Base-by-base conservation (phyloP, 2,329 filamentous ascomycete species). In the Harringtonia lauricola region DNA sequence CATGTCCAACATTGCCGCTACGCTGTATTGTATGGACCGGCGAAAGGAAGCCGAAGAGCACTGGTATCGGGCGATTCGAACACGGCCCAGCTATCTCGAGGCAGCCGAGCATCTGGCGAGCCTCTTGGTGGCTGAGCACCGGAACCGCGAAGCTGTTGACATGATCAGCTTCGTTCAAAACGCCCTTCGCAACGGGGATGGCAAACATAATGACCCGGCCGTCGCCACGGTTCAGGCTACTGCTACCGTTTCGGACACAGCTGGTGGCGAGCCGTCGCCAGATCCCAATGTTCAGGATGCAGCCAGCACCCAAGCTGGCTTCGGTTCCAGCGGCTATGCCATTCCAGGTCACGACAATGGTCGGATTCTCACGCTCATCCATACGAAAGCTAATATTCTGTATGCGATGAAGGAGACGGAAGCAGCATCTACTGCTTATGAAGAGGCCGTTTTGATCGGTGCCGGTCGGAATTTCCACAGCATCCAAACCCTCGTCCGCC, bases 341-440 rank as follows among this genome's bases (percentile, higher is more conserved):
- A 81, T 98, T 36, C 76, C 88, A 6, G 88, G 83, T 2, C 79
- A 75, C 36, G 92, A 98, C 52, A 96, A 95, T 58, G 92, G 90
- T 9, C 79, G 92, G 47, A 87, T 98, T 55, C 73, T 98, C 36
- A 85, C 88, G n/a, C 72, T 98, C 15, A 80, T 96, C 34, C 92
- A 98, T 63, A 89, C 90, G 18, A 98, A 96, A 62, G 92, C 90
- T n/a, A 96, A 96, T 50, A 94, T 96, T 83, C 71, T 96, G 2
- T 98, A 98, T 62, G 80, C 86, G 22, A 66, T 94, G 26, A 90
- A 90, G 37, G 83, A 95, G 51, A 84, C 92, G 50, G 70, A 73
- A 33, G 77, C 73, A 34, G 92, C 92, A 35, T 88, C 90, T 1
- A 77, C 80, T 53, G 87, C 92, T 4, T 98, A 98, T 54, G 92